phyloP scores from a whole-genome alignment of 2,329 filamentous ascomycete species.

The Pyricularia grisea region DNA sequence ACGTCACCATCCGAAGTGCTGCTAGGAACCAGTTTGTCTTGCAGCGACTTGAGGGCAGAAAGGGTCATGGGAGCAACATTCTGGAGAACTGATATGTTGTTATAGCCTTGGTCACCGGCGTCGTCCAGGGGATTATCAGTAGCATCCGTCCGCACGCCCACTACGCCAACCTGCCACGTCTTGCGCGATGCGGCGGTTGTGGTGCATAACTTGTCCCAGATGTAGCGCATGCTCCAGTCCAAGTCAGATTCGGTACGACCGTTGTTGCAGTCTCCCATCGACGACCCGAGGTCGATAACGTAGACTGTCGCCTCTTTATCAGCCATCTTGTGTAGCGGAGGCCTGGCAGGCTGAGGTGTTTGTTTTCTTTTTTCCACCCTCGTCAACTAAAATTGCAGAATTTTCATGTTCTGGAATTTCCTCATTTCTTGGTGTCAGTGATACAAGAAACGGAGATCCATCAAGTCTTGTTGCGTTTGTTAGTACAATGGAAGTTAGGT shows the following conservation, averaged over 20 bases:
- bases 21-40: slow-evolving; percentile 56
- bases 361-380: not conserved
- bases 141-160: slow-evolving; percentile 74
- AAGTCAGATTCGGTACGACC: slow-evolving; percentile 72
- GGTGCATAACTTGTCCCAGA: slow-evolving; percentile 86
- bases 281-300: slow-evolving; percentile 76
- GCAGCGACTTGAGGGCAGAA: slow-evolving; percentile 57
- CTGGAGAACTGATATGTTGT: slow-evolving; percentile 75
- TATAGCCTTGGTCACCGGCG: slow-evolving; percentile 63
- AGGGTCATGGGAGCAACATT: slow-evolving; percentile 52
- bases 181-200: slow-evolving; percentile 62
- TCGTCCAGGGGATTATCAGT: slow-evolving; percentile 59
- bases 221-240: slow-evolving; percentile 81
- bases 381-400: not conserved
- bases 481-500: not conserved
- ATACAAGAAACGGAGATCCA: not conserved
- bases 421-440: not conserved
- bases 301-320: slow-evolving; percentile 91
- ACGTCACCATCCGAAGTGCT: slow-evolving; percentile 65
- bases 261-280: slow-evolving; percentile 67
- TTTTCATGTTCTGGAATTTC: not conserved
- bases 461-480: not conserved
- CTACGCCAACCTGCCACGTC: slow-evolving; percentile 64
- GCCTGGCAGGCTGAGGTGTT: not conserved
- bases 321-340: slow-evolving; percentile 49